Evolutionary conservation across 2,329 filamentous ascomycete genomes (phyloP).

Genomic region (Cordyceps javanica): DNA sequence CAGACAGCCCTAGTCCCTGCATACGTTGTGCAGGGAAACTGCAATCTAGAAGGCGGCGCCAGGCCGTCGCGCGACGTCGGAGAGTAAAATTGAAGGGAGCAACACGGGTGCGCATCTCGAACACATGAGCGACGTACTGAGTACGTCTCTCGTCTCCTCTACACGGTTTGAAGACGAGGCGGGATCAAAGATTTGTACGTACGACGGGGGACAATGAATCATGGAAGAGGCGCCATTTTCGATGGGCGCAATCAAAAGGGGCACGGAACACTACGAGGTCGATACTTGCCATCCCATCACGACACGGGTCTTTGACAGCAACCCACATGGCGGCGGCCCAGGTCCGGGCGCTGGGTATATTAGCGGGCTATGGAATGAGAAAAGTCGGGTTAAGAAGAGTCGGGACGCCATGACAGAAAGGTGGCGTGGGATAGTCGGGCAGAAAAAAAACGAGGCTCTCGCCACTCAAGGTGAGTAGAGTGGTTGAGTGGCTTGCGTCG

Average conservation of each 20-base stretch:
- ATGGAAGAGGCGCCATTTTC: background rate
- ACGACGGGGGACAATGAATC: too few relatives aligned
- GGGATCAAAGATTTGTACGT: background rate
- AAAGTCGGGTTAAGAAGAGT: background rate
- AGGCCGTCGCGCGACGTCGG: background rate
- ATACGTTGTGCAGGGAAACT: background rate
- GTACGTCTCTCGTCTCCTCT: background rate
- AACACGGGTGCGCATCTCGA: background rate
- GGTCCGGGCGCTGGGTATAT: too few relatives aligned
- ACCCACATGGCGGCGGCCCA: too few relatives aligned
- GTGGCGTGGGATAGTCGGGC: background rate
- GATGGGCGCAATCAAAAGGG: too few relatives aligned
- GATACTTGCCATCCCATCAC: too few relatives aligned
- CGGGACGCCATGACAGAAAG: background rate
- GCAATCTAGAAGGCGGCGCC: background rate
- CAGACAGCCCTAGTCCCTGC: background rate
- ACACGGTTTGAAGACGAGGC: background rate
- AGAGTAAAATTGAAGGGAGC: constrained; percentile 6
- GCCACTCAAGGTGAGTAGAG: background rate
- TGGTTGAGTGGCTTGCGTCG: background rate
- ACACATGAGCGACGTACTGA: background rate
- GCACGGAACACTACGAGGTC: too few relatives aligned
- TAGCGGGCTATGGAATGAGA: background rate
- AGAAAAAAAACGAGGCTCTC: background rate
- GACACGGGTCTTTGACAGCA: too few relatives aligned